Percentiles rank a stretch among this genome's conserved stretches.
phyloP scores from a whole-genome alignment of 306 rosid species.

The Sicyos edulis region DNA sequence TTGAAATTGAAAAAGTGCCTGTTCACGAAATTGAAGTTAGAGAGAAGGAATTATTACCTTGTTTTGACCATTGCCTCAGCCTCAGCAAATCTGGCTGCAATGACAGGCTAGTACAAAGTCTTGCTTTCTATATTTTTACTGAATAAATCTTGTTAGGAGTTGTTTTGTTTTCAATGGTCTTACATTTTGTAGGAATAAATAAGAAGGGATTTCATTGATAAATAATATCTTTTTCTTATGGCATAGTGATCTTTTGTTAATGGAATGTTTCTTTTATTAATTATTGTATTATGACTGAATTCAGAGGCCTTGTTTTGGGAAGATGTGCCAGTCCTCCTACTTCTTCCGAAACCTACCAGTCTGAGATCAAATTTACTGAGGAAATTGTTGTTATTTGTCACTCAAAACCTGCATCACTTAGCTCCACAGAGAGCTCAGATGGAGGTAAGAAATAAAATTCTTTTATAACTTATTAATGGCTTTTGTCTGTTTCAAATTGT shows the following conservation, averaged over 20 bases:
- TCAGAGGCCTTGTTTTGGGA: slow-evolving; percentile 51
- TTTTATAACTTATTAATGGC: neutral
- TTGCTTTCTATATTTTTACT: neutral
- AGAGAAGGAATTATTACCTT: slow-evolving; percentile 70
- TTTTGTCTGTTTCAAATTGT: neutral
- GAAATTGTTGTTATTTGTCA: slow-evolving; percentile 71
- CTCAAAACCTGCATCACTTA: slow-evolving; percentile 84
- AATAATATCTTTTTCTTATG: too few relatives aligned
- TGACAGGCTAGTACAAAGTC: slow-evolving; percentile 47
- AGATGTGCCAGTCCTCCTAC: slow-evolving; percentile 29
- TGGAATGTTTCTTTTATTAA: slow-evolving; percentile 14
- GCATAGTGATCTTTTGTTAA: neutral
- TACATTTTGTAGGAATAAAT: too few relatives aligned
- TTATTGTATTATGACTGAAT: slow-evolving; percentile 19
- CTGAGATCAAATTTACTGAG: slow-evolving; percentile 58
- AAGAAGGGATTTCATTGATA: too few relatives aligned
- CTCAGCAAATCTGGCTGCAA: slow-evolving; percentile 59
- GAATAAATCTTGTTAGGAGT: neutral
- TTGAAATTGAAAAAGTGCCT: slow-evolving; percentile 65
- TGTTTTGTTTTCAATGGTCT: neutral
- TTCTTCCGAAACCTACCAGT: slow-evolving; percentile 37
- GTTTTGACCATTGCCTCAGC: slow-evolving; percentile 66
- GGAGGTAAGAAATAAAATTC: slow-evolving; percentile 44
- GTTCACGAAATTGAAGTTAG: slow-evolving; percentile 64
- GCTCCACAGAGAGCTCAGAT: slow-evolving; percentile 89